Evolutionary conservation across 176 grass and related monocot genomes (phyloP).

Genomic region (Aegilops speltoides): DNA sequence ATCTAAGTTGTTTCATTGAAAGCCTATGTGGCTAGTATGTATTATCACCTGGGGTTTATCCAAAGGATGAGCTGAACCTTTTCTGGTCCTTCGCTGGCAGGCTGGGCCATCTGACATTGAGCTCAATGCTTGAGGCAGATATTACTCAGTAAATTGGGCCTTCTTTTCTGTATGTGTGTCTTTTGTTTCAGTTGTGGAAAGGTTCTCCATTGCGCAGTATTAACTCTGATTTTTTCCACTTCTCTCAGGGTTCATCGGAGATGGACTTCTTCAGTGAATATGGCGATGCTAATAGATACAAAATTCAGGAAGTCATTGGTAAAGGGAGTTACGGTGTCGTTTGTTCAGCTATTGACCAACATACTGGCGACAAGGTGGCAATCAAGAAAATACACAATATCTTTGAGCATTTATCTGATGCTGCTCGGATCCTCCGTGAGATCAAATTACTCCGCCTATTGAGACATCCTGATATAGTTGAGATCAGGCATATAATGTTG

Average conservation of each 20-base stretch:
- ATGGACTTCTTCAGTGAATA: slow-evolving; percentile 97
- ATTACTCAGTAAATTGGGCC: slow-evolving; percentile 3
- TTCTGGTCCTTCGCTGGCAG: not conserved
- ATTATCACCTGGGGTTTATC: slow-evolving; percentile 4
- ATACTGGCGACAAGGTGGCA: slow-evolving; percentile 89
- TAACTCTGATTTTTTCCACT: slow-evolving; percentile 27
- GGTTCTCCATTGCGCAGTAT: not conserved
- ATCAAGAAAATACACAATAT: slow-evolving; percentile 98
- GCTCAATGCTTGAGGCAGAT: slow-evolving; percentile 13
- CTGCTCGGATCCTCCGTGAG: slow-evolving; percentile 83
- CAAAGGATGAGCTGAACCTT: slow-evolving; percentile 2
- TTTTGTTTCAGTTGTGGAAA: not conserved
- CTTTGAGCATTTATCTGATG: slow-evolving; percentile 91
- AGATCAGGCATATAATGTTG: slow-evolving; percentile 96
- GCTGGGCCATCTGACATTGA: slow-evolving; percentile 16
- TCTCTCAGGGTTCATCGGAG: slow-evolving; percentile 69
- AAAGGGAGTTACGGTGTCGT: slow-evolving; percentile 98
- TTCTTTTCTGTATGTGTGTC: not conserved
- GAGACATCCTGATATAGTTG: slow-evolving; percentile 92
- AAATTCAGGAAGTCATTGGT: slow-evolving; percentile 88
- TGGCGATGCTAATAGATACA: slow-evolving; percentile 88
- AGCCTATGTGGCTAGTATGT: slow-evolving; percentile 5
- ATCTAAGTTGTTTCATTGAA: not conserved
- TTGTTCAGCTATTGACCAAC: slow-evolving; percentile 86
- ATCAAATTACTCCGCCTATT: slow-evolving; percentile 90